Base-by-base conservation (phyloP, 768 basidiomycete species). In the Agaricus blazei region DNA sequence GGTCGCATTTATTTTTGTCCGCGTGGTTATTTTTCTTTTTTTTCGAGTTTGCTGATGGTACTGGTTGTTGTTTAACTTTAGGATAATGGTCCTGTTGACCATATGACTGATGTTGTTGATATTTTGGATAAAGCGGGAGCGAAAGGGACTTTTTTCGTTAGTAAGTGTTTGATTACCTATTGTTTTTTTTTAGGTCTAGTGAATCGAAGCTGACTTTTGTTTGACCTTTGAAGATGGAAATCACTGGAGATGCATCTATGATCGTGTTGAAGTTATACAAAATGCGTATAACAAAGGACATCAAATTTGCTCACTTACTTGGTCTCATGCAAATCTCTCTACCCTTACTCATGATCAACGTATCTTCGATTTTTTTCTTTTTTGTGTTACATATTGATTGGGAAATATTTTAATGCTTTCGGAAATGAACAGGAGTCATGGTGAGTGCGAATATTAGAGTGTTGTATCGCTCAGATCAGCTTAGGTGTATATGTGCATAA, bases 281-380 rank as follows among this genome's bases (percentile, higher is more conserved):
- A 70, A 74, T 53, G 73, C 69, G 1, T 73, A 69, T 58, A 62
- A 67, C n/a, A 63, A 67, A 19, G 77, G 77, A 5, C 76, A 78
- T 57, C 71, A 75, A 61, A 60, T 79, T 47, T 76, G 67, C 4
- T 77, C 77, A 14, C 78, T 79, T 59, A 78, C 76, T 24, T 80
- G 78, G 78, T 58, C 63, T 12, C 77, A 80, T 56, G 57, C 59
- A 8, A 65, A 77, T 56, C 64, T 79, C 1, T 65, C 67, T 9
- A 68, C 58, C 2, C 62, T 78, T 34, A 61, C 64, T 23, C 64
- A 61, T 61, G 64, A 68, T 54, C 59, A 70, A 53, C 62, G 72
- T 72, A 59, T 26, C 63, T 60, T 36, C 2, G 4, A 9, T 11
- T 47, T 28, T 1, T 23, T 9, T 26, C 9, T 12, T 8, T 26